These are phyloP conservation scores for Trametes elegans DNA, from an alignment of 768 basidiomycete genomes.

Conservation along the genomic window DNA sequence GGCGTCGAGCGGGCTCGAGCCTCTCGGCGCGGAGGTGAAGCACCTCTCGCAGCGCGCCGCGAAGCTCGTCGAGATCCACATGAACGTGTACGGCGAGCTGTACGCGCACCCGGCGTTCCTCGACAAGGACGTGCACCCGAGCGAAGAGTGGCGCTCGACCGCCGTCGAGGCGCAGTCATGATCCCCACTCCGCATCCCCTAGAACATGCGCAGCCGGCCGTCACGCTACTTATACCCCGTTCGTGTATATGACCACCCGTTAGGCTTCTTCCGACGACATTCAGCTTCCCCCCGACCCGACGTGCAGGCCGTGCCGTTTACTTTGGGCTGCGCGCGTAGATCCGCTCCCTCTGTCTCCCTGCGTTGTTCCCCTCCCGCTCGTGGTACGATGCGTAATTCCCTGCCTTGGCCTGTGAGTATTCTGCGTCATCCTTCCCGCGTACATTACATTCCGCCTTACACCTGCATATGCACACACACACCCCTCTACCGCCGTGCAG, in stretches of 20 bases:
- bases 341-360: neutral
- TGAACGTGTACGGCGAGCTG: conserved; percentile 71
- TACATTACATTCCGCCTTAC: neutral
- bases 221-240: conserved; percentile 2
- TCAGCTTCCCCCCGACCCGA: neutral
- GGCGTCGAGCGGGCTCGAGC: conserved; percentile 63
- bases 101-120: conserved; percentile 71
- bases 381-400: neutral
- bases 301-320: neutral
- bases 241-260: neutral
- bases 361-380: neutral
- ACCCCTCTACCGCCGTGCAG: neutral
- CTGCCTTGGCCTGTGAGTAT: neutral
- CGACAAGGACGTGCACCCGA: conserved; percentile 1
- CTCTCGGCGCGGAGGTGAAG: conserved; percentile 66
- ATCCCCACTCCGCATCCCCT: too few relatives aligned
- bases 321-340: neutral
- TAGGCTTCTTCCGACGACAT: neutral
- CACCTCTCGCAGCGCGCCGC: conserved; percentile 69
- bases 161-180: neutral
- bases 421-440: neutral
- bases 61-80: conserved; percentile 70
- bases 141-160: neutral
- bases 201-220: too few relatives aligned
- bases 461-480: neutral